Conservation (phyloP, 352 stramenopile genomes). For the Pythium folliculosum region DNA sequence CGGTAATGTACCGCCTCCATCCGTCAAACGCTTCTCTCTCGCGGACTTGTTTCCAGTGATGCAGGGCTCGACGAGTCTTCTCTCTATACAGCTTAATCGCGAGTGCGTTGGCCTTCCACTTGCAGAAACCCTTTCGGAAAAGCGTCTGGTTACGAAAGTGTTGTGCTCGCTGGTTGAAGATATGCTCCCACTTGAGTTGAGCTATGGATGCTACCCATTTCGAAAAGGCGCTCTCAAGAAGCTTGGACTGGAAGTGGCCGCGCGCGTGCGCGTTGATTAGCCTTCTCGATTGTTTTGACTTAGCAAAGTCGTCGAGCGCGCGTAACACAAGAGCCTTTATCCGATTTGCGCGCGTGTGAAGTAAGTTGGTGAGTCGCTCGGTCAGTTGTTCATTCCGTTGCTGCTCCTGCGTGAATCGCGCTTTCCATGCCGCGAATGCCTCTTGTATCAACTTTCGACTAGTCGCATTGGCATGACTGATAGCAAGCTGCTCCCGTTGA, state of each 20-base stretch:
- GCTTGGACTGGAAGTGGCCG: conserved; percentile 30
- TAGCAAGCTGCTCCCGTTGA: neutral
- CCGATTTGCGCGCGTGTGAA: neutral
- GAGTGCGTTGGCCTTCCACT: conserved; percentile 36
- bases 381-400: conserved; percentile 1
- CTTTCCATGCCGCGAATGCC: conserved; percentile 16
- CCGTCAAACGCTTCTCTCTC: conserved; percentile 34
- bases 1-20: conserved; percentile 40
- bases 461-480: neutral
- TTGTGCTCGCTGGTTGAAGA: conserved; percentile 36
- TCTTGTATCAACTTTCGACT: neutral
- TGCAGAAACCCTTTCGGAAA: conserved; percentile 33
- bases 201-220: conserved; percentile 40
- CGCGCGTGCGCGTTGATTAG: conserved; percentile 35
- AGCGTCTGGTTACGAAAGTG: conserved; percentile 34
- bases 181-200: conserved; percentile 44
- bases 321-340: conserved; percentile 13
- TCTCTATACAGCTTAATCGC: conserved; percentile 24
- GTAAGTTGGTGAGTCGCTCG: neutral
- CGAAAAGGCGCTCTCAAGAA: conserved; percentile 29
- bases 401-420: neutral
- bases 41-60: conserved; percentile 58
- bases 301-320: conserved; percentile 15
- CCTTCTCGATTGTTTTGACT: conserved; percentile 2
- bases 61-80: conserved; percentile 35